Conservation (phyloP, 345 rosid species). For the Arabis hirsuta region DNA sequence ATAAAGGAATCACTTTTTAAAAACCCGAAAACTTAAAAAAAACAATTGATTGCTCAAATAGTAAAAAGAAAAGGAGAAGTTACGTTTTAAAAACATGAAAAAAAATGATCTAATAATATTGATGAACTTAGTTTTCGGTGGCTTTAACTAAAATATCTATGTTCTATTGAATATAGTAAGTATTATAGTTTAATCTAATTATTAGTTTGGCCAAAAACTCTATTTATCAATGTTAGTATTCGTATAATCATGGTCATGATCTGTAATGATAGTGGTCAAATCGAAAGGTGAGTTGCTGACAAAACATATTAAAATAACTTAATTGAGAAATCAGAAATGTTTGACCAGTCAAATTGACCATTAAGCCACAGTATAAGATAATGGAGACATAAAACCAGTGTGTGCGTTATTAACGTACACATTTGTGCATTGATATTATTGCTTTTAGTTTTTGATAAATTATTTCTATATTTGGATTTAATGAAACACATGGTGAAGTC, state of each 20-base stretch:
- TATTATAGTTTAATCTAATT: too few relatives aligned
- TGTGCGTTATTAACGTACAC: conserved; percentile 32
- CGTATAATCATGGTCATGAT: conserved; percentile 10
- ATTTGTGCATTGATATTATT: background rate
- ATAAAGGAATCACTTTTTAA: too few relatives aligned
- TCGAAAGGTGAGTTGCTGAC: conserved; percentile 24
- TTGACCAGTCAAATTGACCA: conserved; percentile 43
- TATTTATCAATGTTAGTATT: background rate
- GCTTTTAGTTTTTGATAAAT: conserved; percentile 10
- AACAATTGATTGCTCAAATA: too few relatives aligned
- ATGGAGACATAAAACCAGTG: conserved; percentile 28
- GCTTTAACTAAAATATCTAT: too few relatives aligned
- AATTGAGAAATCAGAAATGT: conserved; percentile 3
- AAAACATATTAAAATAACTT: conserved; percentile 15
- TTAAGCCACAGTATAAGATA: conserved; percentile 13
- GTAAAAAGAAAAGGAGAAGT: too few relatives aligned
- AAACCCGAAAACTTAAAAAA: too few relatives aligned
- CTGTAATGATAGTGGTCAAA: conserved; percentile 33
- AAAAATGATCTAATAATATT: too few relatives aligned
- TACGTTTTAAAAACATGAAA: too few relatives aligned
- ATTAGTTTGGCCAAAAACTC: background rate
- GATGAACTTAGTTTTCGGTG: too few relatives aligned
- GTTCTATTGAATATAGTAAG: too few relatives aligned
- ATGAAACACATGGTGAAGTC: conserved; percentile 48
- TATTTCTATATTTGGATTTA: conserved; percentile 21